Conservation (phyloP, 1,284 basidiomycete genomes). For the Phaffia rhodozyma region DNA sequence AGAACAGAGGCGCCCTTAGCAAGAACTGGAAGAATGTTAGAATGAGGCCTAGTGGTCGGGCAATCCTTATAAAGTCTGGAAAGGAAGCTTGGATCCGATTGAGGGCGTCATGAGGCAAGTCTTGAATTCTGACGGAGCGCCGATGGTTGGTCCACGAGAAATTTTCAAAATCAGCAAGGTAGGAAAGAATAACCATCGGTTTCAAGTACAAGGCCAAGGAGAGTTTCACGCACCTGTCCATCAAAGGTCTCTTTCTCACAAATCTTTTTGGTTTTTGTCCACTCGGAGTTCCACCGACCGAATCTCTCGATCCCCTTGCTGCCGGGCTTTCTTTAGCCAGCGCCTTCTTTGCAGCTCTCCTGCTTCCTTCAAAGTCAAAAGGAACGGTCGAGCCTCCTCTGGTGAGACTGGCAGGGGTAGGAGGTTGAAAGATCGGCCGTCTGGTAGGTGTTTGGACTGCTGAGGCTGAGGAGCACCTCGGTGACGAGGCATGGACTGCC, state of each 20-base stretch:
- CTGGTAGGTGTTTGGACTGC: no score
- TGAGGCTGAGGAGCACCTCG: no score
- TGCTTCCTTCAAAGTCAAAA: constrained; percentile 14
- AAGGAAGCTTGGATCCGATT: constrained; percentile 8
- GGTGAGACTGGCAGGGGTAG: constrained; percentile 7
- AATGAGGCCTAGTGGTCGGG: constrained; percentile 11
- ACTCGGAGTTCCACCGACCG: not conserved
- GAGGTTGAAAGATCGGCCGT: not conserved
- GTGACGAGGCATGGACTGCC: no score
- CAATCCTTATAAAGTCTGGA: constrained; percentile 9
- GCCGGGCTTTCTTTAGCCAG: not conserved
- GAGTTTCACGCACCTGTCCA: constrained; percentile 2
- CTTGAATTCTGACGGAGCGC: not conserved
- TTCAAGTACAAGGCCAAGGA: not conserved
- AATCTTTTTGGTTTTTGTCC: constrained; percentile 8
- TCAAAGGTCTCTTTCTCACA: constrained; percentile 4
- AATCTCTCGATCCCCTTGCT: not conserved
- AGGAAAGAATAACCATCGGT: not conserved
- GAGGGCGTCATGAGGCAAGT: constrained; percentile 1
- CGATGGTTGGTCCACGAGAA: not conserved
- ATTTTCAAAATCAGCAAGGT: no score
- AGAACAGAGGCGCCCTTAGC: constrained; percentile 11
- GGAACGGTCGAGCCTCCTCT: constrained; percentile 12
- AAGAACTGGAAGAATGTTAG: constrained; percentile 15
- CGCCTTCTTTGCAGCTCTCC: constrained; percentile 6